Conservation (phyloP, 2,329 filamentous ascomycete species). For the Penicillium decumbens region DNA sequence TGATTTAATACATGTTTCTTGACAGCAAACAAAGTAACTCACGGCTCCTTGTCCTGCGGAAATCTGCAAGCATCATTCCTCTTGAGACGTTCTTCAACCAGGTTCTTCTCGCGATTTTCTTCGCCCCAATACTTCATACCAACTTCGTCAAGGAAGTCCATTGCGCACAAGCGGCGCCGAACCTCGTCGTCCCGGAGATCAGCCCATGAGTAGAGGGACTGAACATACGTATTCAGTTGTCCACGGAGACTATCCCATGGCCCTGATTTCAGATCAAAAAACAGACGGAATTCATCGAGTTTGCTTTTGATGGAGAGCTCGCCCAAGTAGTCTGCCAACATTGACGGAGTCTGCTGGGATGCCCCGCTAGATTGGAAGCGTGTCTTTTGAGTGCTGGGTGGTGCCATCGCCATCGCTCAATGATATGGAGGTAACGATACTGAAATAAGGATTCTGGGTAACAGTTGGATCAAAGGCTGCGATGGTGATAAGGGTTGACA, state of each 20-base stretch:
- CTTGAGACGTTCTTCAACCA: constrained; percentile 17
- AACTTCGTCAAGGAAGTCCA: constrained; percentile 14
- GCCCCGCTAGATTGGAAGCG: background rate
- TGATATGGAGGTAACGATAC: background rate
- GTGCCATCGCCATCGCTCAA: background rate
- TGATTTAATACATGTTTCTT: background rate
- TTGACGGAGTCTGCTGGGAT: background rate
- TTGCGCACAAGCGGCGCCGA: constrained; percentile 11
- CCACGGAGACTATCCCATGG: constrained; percentile 8
- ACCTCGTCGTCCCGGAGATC: constrained; percentile 5
- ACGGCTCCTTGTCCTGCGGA: constrained; percentile 20
- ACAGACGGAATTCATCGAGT: constrained; percentile 19
- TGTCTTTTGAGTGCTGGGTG: background rate
- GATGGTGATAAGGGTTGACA: background rate
- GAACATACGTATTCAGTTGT: background rate
- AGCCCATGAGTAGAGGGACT: constrained; percentile 8
- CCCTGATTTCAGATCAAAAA: constrained; percentile 20
- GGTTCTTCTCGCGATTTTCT: constrained; percentile 14
- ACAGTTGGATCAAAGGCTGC: too few species aligned
- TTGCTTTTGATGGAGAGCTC: constrained; percentile 9
- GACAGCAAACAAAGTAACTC: constrained; percentile 1
- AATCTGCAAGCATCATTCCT: constrained; percentile 15
- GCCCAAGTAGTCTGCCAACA: background rate
- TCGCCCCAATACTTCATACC: constrained; percentile 24
- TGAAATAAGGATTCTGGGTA: background rate